Conservation (phyloP, 352 stramenopile genomes). For the Pythium biforme region DNA sequence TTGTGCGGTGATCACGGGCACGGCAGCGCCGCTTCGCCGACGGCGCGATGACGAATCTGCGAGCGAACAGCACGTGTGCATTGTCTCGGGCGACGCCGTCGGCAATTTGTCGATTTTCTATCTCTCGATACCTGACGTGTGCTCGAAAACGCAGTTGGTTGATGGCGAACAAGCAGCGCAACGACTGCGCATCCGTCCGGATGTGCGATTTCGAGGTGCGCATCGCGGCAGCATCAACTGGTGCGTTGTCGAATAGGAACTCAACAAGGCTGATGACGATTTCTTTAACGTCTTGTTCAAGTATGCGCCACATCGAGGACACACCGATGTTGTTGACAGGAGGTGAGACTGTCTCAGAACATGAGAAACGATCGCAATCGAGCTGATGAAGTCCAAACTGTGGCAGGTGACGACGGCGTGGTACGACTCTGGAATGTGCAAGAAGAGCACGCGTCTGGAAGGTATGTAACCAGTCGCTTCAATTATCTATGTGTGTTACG, state of each 20-base stretch:
- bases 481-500: too few species aligned
- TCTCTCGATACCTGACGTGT: conserved; percentile 2
- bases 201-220: conserved; percentile 13
- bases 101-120: conserved; percentile 17
- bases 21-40: not conserved
- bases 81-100: conserved; percentile 17
- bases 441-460: not conserved
- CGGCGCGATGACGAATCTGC: not conserved
- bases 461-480: not conserved
- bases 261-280: not conserved
- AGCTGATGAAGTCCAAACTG: not conserved
- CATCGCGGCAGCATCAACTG: conserved; percentile 25
- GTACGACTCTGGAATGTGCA: conserved; percentile 19
- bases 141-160: not conserved
- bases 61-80: not conserved
- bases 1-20: conserved; percentile 4
- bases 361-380: not conserved
- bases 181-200: conserved; percentile 12
- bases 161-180: not conserved
- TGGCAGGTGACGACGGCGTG: conserved; percentile 17
- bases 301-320: conserved; percentile 6
- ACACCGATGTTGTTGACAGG: conserved; percentile 11
- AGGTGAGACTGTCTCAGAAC: not conserved
- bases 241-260: not conserved
- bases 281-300: not conserved